phyloP scores from a whole-genome alignment of 352 stramenopile genomes.

The Phytophthora boehmeriae region DNA sequence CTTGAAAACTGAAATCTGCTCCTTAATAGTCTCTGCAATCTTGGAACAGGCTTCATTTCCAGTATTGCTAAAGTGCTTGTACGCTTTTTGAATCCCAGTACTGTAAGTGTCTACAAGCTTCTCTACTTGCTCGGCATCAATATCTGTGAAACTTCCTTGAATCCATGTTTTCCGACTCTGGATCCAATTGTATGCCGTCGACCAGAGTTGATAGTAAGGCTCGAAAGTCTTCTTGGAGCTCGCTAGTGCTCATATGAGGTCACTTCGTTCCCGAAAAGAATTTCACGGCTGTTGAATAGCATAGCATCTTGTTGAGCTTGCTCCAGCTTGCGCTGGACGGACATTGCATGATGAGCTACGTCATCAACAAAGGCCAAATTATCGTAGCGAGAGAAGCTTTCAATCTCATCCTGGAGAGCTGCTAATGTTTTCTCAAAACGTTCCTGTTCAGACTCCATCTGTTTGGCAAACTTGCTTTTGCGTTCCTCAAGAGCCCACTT shows the following conservation, averaged over 20 bases:
- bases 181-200: constrained; percentile 91
- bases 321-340: constrained; percentile 89
- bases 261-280: constrained; percentile 88
- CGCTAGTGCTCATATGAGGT: constrained; percentile 89
- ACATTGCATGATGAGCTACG: constrained; percentile 84
- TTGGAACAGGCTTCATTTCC: constrained; percentile 88
- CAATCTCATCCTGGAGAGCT: constrained; percentile 87
- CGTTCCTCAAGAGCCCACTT: constrained; percentile 80
- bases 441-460: constrained; percentile 95
- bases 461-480: constrained; percentile 89
- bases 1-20: constrained; percentile 93
- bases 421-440: constrained; percentile 90
- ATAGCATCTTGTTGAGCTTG: constrained; percentile 90
- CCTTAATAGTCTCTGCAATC: constrained; percentile 92
- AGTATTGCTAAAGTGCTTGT: constrained; percentile 92
- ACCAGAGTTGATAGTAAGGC: constrained; percentile 94
- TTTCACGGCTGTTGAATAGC: constrained; percentile 94
- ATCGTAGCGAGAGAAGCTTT: constrained; percentile 88
- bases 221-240: constrained; percentile 94
- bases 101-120: constrained; percentile 87
- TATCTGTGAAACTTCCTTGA: constrained; percentile 88
- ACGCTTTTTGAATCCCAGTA: constrained; percentile 89
- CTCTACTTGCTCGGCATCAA: constrained; percentile 94
- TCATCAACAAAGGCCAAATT: constrained; percentile 90
- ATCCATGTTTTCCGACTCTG: constrained; percentile 93